phyloP scores from a whole-genome alignment of 2,329 filamentous ascomycete genomes.

The Graphium sp. region DNA sequence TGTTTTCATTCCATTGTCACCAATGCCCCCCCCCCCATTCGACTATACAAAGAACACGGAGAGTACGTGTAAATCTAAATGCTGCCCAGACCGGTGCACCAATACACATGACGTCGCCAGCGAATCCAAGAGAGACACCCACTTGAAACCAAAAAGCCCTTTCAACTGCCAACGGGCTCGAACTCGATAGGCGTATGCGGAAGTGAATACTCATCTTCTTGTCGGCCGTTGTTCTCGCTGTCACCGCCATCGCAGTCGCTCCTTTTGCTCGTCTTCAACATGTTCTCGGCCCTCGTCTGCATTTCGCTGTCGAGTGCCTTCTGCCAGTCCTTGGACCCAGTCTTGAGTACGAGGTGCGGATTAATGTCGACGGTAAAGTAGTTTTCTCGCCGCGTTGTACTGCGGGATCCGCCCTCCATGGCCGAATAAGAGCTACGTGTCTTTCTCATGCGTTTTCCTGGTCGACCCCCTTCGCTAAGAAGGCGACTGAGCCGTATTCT shows the following conservation, averaged over 20 bases:
- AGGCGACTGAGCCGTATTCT: conserved; percentile 45
- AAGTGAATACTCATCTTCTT: too few species aligned
- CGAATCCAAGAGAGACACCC: too few species aligned
- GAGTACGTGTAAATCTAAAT: too few species aligned
- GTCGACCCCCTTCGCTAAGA: conserved; percentile 37
- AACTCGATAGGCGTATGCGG: too few species aligned
- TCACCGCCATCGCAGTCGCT: neutral
- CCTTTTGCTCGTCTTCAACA: too few species aligned
- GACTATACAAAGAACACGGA: too few species aligned
- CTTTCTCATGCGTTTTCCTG: conserved; percentile 39
- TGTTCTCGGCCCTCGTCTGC: neutral
- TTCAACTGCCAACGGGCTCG: too few species aligned
- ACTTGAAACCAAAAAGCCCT: too few species aligned
- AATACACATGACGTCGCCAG: too few species aligned
- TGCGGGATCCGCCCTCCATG: conserved; percentile 55
- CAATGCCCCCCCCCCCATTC: too few species aligned
- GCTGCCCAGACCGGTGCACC: too few species aligned
- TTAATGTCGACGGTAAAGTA: conserved; percentile 36
- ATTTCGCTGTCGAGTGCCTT: conserved; percentile 1
- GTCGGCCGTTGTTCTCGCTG: neutral
- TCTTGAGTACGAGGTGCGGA: conserved; percentile 3
- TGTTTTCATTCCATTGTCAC: too few species aligned
- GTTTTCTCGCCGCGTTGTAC: conserved; percentile 48
- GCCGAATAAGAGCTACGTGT: conserved; percentile 64
- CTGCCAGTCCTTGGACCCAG: conserved; percentile 3